Percentiles rank a stretch among this genome's conserved stretches.
These are phyloP conservation scores for Alternaria sp. DNA, from an alignment of 2,329 filamentous ascomycete species.

Conservation along the genomic window DNA sequence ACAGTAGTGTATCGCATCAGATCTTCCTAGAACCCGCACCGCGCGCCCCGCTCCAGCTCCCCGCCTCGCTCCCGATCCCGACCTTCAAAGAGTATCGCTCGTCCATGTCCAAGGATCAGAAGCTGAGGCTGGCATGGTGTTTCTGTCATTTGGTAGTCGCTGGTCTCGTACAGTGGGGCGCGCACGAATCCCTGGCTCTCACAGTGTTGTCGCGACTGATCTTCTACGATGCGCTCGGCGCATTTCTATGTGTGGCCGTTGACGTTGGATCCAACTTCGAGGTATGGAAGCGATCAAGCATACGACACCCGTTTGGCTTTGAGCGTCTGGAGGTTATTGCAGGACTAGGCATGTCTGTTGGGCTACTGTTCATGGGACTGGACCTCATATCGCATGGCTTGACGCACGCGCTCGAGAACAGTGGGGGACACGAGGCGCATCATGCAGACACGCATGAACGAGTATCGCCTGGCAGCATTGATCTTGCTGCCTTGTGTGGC, in stretches of 20 bases:
- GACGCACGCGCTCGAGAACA: constrained; percentile 84
- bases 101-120: constrained; percentile 90
- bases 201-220: constrained; percentile 92
- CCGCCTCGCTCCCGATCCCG: constrained; percentile 89
- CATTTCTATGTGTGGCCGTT: constrained; percentile 87
- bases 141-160: constrained; percentile 85
- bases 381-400: constrained; percentile 93
- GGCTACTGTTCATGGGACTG: constrained; percentile 95
- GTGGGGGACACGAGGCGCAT: constrained; percentile 75
- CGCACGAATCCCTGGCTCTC: constrained; percentile 84
- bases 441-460: constrained; percentile 70
- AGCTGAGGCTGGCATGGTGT: constrained; percentile 84
- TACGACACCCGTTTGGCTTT: constrained; percentile 91
- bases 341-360: constrained; percentile 94
- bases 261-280: constrained; percentile 97
- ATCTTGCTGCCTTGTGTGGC: constrained; percentile 80
- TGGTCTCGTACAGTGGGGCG: constrained; percentile 82
- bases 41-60: constrained; percentile 83
- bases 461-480: constrained; percentile 76
- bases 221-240: constrained; percentile 93
- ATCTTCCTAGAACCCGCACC: constrained; percentile 93
- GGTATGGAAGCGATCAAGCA: constrained; percentile 91
- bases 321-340: constrained; percentile 92
- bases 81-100: constrained; percentile 86
- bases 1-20: constrained; percentile 94